Base-by-base conservation (phyloP, 140 eudicot species). In the Cichorium intybus region DNA sequence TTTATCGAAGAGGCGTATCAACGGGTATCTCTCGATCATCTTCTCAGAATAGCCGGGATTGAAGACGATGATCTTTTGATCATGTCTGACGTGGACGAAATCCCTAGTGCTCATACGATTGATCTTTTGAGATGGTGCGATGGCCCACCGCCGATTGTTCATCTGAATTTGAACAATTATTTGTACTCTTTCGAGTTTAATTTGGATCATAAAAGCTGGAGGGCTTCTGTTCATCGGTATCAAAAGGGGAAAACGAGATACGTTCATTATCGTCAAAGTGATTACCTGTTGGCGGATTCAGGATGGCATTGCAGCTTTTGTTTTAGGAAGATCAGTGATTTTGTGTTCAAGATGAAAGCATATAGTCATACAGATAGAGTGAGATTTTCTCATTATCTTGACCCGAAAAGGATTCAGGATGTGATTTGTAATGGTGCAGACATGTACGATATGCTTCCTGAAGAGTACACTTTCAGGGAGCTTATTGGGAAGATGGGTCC, bases 231-330 rank as follows among this genome's bases (percentile, higher is more conserved):
- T 75, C 79, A 75, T n/a, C 79, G 11, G 73, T 89, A 89, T 37
- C 66, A 59, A 37, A 77, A 52, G 75, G 88, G 88, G 26, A 79
- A 74, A 71, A 89, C 95, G 6, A 66, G 81, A 62, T 89, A 85
- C 24, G 95, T 81, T 27, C 97, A 89, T 69, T 89, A 80, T 50
- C 80, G 96, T 1, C 96, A 85, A 46, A 77, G 85, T 6, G 95
- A 89, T 52, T 70, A 65, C 21, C 60, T 89, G 45, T 68, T 89
- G 74, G 80, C 90, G n/a, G 96, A 89, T 77, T 62, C 95, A 0
- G 96, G 96, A 8, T 89, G 96, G 96, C 96, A 89, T 68, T 89
- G 95, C 53, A 89, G 96, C 86, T 89, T 89, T 68, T 89, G 96
- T 48, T 89, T 89, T 56, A 85, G 95, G 12, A 61, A 56, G 31